Percentiles rank a stretch among this genome's conserved stretches.
These are phyloP conservation scores for Sarocladium oryzae DNA, from an alignment of 2,329 filamentous ascomycete genomes.

Conservation along the genomic window DNA sequence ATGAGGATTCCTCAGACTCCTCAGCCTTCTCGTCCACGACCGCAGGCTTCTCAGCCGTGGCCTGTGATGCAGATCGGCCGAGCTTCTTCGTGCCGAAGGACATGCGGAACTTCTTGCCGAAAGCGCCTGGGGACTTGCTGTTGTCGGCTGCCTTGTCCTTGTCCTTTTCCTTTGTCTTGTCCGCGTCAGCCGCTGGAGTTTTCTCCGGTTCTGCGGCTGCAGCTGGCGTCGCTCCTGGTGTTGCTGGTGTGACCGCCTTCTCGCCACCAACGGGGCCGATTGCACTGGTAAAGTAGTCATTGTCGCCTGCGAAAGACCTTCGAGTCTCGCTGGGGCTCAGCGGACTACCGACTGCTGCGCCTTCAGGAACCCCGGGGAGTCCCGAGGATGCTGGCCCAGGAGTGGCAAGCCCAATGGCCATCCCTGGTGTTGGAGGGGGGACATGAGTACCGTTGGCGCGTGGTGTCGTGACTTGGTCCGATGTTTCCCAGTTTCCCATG, in stretches of 20 bases:
- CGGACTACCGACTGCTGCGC: constrained; percentile 33
- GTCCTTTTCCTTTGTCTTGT: constrained; percentile 48
- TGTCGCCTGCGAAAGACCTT: constrained; percentile 54
- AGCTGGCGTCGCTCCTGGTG: constrained; percentile 39
- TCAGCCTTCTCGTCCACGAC: constrained; percentile 71
- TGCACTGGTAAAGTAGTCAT: constrained; percentile 66
- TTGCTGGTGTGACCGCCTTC: constrained; percentile 34
- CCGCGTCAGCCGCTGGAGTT: constrained; percentile 41
- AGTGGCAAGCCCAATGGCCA: constrained; percentile 72
- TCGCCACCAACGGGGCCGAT: constrained; percentile 33
- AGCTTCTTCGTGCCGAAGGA: constrained; percentile 82
- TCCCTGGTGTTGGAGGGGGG: constrained; percentile 63
- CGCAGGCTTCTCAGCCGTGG: constrained; percentile 62
- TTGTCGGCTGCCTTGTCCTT: constrained; percentile 41
- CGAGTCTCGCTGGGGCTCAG: constrained; percentile 47
- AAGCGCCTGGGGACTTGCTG: constrained; percentile 54
- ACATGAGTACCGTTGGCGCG: constrained; percentile 58
- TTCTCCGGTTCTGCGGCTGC: constrained; percentile 40
- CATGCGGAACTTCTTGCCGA: constrained; percentile 83
- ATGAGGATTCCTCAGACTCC: constrained; percentile 52
- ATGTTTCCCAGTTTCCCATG: constrained; percentile 30
- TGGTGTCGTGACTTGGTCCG: constrained; percentile 49
- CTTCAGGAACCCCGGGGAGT: constrained; percentile 44
- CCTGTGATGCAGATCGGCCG: constrained; percentile 55
- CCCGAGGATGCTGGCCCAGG: constrained; percentile 36